Evolutionary conservation across 257 asterid species (phyloP).

Genomic region (Nicotiana knightiana): DNA sequence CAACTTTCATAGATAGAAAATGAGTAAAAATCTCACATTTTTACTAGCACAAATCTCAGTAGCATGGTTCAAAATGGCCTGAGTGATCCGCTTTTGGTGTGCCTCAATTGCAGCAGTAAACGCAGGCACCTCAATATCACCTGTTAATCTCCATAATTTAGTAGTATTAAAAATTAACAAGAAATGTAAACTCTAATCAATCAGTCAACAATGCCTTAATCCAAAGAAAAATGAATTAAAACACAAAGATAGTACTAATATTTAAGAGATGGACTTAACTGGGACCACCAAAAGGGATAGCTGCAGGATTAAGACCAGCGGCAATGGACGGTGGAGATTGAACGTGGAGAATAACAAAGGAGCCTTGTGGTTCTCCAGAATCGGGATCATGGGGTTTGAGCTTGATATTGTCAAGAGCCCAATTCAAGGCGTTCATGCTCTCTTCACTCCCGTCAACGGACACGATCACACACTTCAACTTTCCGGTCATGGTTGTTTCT

Average conservation of each 20-base stretch:
- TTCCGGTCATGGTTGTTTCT: constrained; percentile 15
- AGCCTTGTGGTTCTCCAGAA: constrained; percentile 7
- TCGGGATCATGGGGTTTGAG: constrained; percentile 13
- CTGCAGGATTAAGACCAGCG: constrained; percentile 34
- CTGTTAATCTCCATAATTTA: not conserved
- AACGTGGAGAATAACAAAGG: constrained; percentile 32
- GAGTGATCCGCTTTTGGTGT: constrained; percentile 39
- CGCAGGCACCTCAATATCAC: constrained; percentile 41
- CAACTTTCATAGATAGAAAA: not conserved
- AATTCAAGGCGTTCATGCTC: constrained; percentile 42
- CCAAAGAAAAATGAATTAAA: not conserved
- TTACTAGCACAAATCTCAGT: constrained; percentile 31
- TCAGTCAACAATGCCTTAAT: not conserved
- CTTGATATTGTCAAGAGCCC: constrained; percentile 43
- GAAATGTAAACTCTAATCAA: not conserved
- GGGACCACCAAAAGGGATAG: constrained; percentile 50
- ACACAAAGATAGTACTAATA: too few relatives aligned
- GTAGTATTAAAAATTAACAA: not conserved
- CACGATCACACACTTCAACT: constrained; percentile 31
- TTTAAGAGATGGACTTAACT: constrained; percentile 23
- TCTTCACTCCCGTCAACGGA: constrained; percentile 49
- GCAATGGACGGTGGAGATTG: constrained; percentile 45
- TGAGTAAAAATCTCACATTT: constrained; percentile 23
- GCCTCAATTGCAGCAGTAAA: constrained; percentile 44
- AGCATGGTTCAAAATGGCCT: constrained; percentile 38